Evolutionary conservation across 257 asterid genomes (phyloP).

Genomic region (Fraxinus excelsior): DNA sequence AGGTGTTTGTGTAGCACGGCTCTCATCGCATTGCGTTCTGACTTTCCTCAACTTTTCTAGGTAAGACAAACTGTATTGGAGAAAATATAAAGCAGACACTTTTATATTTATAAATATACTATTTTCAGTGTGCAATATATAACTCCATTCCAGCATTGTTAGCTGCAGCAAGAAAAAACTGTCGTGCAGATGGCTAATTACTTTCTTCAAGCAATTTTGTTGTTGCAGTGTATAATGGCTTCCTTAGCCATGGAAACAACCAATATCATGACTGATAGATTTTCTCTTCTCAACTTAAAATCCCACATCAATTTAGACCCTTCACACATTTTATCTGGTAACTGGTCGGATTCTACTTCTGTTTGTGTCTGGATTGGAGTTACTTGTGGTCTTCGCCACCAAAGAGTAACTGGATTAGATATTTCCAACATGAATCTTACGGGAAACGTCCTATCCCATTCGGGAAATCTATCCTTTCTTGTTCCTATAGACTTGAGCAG

Average conservation of each 20-base stretch:
- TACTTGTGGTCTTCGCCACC: conserved; percentile 36
- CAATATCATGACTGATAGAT: conserved; percentile 32
- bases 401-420: conserved; percentile 30
- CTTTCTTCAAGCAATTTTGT: conserved; percentile 13
- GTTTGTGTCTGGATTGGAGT: conserved; percentile 42
- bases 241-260: conserved; percentile 13
- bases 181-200: background rate
- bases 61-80: too few species aligned
- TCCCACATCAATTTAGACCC: conserved; percentile 26
- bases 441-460: conserved; percentile 30
- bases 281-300: conserved; percentile 40
- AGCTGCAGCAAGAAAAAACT: too few species aligned
- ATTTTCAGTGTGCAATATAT: too few species aligned
- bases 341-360: conserved; percentile 30
- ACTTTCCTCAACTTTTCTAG: too few species aligned
- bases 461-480: conserved; percentile 41
- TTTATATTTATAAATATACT: too few species aligned
- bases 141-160: background rate
- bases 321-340: conserved; percentile 24
- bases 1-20: too few species aligned
- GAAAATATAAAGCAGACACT: too few species aligned
- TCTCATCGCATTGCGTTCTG: too few species aligned
- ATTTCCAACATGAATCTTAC: conserved; percentile 26
- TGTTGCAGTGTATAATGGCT: background rate
- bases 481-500: conserved; percentile 27